Percentiles rank a stretch among this genome's conserved stretches.
Conservation (phyloP, 768 basidiomycete genomes). For the Boletus subcaerulescens region DNA sequence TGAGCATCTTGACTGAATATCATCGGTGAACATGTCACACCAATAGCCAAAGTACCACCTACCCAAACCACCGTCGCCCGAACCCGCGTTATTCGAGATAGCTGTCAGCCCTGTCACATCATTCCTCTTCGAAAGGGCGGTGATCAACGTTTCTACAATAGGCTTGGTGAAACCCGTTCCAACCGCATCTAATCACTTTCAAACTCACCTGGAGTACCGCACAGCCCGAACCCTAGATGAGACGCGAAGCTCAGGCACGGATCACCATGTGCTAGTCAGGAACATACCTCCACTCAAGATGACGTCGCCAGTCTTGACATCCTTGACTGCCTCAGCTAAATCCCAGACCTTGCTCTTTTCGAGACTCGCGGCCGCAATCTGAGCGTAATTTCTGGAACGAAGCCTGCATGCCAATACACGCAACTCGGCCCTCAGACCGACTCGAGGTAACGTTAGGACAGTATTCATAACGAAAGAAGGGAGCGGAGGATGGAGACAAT, state of each 20-base stretch:
- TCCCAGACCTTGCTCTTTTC: conserved; percentile 62
- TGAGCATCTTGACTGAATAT: conserved; percentile 62
- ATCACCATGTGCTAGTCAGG: conserved; percentile 21
- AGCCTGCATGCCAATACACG: conserved; percentile 2
- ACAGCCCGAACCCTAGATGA: conserved; percentile 76
- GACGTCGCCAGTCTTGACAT: conserved; percentile 73
- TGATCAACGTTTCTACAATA: conserved; percentile 68
- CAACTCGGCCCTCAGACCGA: conserved; percentile 2
- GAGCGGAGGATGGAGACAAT: background rate
- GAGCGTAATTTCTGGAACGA: conserved; percentile 2
- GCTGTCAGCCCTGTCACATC: conserved; percentile 71
- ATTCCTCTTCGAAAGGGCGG: conserved; percentile 65
- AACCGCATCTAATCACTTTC: background rate
- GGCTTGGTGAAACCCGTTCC: background rate
- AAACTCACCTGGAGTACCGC: conserved; percentile 72
- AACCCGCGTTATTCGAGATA: conserved; percentile 83
- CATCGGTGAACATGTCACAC: background rate
- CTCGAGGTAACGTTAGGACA: conserved; percentile 4
- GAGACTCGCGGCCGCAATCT: conserved; percentile 3
- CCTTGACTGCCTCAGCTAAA: conserved; percentile 74
- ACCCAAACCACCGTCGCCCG: conserved; percentile 69
- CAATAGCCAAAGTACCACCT: background rate
- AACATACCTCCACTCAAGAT: conserved; percentile 75
- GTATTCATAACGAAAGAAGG: background rate
- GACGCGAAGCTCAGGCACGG: background rate